Evolutionary conservation across 73 alveolate species (phyloP).

Genomic region (Diophrys appendiculata): DNA sequence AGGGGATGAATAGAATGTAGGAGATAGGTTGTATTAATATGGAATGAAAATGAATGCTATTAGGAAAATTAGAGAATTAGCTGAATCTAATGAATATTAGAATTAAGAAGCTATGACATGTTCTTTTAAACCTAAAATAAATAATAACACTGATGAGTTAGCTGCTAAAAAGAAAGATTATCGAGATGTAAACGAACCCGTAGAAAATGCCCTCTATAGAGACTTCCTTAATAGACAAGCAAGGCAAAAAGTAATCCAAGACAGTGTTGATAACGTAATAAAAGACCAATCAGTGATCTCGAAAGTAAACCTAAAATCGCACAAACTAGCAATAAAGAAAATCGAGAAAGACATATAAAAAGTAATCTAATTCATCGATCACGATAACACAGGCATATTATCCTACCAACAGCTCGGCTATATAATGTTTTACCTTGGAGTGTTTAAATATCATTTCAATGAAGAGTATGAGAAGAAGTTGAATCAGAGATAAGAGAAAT

Average conservation of each 20-base stretch:
- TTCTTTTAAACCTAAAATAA: not conserved
- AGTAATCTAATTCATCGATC: conserved; percentile 28
- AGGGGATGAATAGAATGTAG: not conserved
- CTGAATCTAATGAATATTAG: not conserved
- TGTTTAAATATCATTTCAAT: conserved; percentile 32
- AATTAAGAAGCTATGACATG: not conserved
- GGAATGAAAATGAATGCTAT: not conserved
- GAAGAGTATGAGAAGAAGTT: conserved; percentile 17
- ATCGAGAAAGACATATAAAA: conserved; percentile 22
- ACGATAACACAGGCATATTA: conserved; percentile 6
- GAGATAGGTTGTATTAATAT: not conserved
- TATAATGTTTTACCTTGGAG: conserved; percentile 15
- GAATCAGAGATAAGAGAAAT: not conserved
- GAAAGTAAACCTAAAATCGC: conserved; percentile 19
- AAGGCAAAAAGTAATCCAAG: conserved; percentile 19
- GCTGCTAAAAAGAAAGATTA: not conserved
- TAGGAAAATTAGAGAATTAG: not conserved
- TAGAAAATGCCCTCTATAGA: conserved; percentile 11
- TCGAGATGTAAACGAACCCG: not conserved
- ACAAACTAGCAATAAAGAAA: conserved; percentile 23
- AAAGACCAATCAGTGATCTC: not conserved
- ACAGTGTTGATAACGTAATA: conserved; percentile 11
- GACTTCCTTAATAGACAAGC: conserved; percentile 13
- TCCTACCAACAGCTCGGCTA: conserved; percentile 21
- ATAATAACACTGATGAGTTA: not conserved